Percentiles rank a stretch among this genome's conserved stretches.
Evolutionary conservation across 768 basidiomycete species (phyloP).

Genomic region (Coprinopsis cinerea): DNA sequence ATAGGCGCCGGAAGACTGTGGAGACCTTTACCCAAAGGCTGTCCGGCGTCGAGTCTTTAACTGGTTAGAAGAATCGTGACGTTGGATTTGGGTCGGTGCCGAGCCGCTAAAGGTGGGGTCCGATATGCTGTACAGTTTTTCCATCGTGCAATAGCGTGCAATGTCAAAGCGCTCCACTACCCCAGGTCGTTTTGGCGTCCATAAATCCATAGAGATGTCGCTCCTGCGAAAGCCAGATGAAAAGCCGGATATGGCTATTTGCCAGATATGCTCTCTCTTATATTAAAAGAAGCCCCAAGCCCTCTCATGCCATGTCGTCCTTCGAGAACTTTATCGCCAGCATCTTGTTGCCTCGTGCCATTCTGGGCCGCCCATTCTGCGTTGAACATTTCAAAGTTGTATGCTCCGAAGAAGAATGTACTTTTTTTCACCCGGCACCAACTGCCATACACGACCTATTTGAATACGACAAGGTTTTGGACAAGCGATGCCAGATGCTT

Average conservation of each 20-base stretch:
- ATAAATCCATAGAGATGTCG: neutral
- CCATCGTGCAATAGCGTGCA: too few relatives aligned
- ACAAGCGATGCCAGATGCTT: too few relatives aligned
- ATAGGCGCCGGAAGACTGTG: too few relatives aligned
- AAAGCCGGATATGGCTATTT: neutral
- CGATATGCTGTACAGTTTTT: too few relatives aligned
- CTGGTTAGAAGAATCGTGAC: too few relatives aligned
- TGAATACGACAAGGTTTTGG: too few relatives aligned
- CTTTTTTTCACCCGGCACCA: neutral
- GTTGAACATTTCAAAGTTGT: neutral
- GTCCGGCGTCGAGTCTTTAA: too few relatives aligned
- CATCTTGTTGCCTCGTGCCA: constrained; percentile 12
- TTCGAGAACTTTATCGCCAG: constrained; percentile 1
- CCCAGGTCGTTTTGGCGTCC: too few relatives aligned
- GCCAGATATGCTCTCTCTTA: neutral
- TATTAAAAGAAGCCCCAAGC: neutral
- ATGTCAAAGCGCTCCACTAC: too few relatives aligned
- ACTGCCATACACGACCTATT: neutral
- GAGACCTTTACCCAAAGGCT: too few relatives aligned
- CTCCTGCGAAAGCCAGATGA: constrained; percentile 3
- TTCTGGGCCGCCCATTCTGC: neutral
- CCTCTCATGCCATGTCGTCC: constrained; percentile 4
- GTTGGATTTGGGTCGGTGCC: too few relatives aligned
- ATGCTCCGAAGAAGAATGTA: neutral
- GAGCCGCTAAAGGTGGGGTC: too few relatives aligned